phyloP scores from a whole-genome alignment of 805 yeast genomes.

The Candida sithepensis region DNA sequence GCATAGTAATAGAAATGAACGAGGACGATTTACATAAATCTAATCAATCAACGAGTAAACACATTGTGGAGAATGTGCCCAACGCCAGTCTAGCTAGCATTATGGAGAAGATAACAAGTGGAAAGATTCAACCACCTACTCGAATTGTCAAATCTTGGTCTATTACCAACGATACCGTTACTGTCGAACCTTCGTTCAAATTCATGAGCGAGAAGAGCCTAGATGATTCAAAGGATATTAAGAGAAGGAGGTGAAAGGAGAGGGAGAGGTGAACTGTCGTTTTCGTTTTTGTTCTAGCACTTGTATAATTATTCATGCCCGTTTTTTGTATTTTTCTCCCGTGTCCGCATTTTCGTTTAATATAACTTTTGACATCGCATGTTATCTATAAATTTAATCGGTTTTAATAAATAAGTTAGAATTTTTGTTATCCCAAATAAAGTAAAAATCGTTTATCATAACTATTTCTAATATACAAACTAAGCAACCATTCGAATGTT shows the following conservation, averaged over 20 bases:
- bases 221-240: constrained; percentile 34
- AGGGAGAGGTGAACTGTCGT: no score
- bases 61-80: no score
- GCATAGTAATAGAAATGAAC: background rate
- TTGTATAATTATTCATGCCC: background rate
- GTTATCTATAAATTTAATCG: no score
- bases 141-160: constrained; percentile 19
- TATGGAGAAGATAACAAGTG: background rate
- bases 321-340: background rate
- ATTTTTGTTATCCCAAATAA: no score
- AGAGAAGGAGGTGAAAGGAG: constrained; percentile 4
- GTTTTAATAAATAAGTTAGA: no score
- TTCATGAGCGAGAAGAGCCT: constrained; percentile 34
- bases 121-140: background rate
- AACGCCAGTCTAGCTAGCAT: no score
- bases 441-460: no score
- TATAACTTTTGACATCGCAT: no score
- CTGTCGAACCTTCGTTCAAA: constrained; percentile 25
- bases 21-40: no score
- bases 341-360: background rate
- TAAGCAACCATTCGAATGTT: no score
- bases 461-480: no score
- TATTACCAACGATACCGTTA: constrained; percentile 17
- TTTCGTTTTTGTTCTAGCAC: background rate
- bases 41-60: no score